Evolutionary conservation across 2,329 filamentous ascomycete species (phyloP).

Genomic region (Parasarocladium wereldwijsianum): DNA sequence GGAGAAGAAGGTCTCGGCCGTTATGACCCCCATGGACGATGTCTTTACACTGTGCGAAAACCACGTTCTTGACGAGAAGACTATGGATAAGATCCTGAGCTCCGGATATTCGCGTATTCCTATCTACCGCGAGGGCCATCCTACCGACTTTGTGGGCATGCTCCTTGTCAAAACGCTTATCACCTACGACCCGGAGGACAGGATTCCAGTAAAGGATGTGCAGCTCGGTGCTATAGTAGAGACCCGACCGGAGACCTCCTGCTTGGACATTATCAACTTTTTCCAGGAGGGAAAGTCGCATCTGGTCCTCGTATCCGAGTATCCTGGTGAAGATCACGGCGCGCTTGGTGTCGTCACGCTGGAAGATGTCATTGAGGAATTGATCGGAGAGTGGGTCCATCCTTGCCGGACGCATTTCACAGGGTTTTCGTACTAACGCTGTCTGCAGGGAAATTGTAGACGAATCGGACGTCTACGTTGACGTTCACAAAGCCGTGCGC

Average conservation of each 20-base stretch:
- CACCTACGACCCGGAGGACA: conserved; percentile 93
- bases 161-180: conserved; percentile 96
- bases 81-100: conserved; percentile 85
- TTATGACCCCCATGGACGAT: conserved; percentile 98
- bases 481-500: conserved; percentile 95
- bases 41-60: conserved; percentile 96
- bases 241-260: conserved; percentile 88
- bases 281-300: conserved; percentile 99
- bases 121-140: conserved; percentile 75
- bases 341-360: conserved; percentile 88
- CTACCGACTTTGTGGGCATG: conserved; percentile 90
- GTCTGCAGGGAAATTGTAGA: conserved; percentile 82
- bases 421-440: conserved; percentile 12
- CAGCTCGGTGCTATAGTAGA: conserved; percentile 87
- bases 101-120: conserved; percentile 94
- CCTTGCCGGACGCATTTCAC: neutral
- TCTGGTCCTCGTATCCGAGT: conserved; percentile 90
- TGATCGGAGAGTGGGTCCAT: conserved; percentile 79
- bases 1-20: conserved; percentile 83
- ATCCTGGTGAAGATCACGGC: conserved; percentile 78
- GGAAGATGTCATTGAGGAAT: conserved; percentile 95
- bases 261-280: conserved; percentile 96
- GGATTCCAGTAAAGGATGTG: conserved; percentile 75
- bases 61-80: conserved; percentile 79
- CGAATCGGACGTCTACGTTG: conserved; percentile 95